Evolutionary conservation across 495 filamentous ascomycete genomes (phyloP).

Genomic region (Lichina pygmaea): DNA sequence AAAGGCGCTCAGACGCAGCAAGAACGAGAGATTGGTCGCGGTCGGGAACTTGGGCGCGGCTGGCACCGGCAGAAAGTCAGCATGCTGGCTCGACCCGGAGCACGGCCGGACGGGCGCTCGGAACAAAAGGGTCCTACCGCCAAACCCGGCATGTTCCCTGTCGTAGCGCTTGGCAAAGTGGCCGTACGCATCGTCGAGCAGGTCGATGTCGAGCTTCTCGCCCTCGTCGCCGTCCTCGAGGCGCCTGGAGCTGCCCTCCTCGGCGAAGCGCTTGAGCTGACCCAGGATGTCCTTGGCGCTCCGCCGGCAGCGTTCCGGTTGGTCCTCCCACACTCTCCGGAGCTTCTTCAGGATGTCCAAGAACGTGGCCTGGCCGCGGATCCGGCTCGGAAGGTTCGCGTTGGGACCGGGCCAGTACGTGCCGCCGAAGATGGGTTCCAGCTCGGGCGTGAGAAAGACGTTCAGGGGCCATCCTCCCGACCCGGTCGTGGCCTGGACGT

Average conservation of each 20-base stretch:
- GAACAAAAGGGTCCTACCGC: constrained; percentile 9
- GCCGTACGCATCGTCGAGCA: constrained; percentile 69
- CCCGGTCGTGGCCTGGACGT: constrained; percentile 77
- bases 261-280: constrained; percentile 62
- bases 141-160: constrained; percentile 52
- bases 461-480: constrained; percentile 93
- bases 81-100: background rate
- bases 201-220: constrained; percentile 58
- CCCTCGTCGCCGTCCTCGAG: constrained; percentile 22
- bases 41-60: constrained; percentile 72
- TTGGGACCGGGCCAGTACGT: constrained; percentile 85
- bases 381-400: constrained; percentile 16
- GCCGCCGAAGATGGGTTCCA: constrained; percentile 85
- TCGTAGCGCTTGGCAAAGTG: constrained; percentile 64
- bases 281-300: constrained; percentile 60
- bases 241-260: constrained; percentile 47
- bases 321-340: constrained; percentile 54
- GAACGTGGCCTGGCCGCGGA: constrained; percentile 37
- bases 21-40: constrained; percentile 56
- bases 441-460: constrained; percentile 78
- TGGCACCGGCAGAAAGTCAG: background rate
- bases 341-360: constrained; percentile 64
- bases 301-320: constrained; percentile 51
- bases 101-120: background rate
- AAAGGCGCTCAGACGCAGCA: constrained; percentile 50